Evolutionary conservation across 441 rosid genomes (phyloP).

Genomic region (Gossypium schwendimanii): DNA sequence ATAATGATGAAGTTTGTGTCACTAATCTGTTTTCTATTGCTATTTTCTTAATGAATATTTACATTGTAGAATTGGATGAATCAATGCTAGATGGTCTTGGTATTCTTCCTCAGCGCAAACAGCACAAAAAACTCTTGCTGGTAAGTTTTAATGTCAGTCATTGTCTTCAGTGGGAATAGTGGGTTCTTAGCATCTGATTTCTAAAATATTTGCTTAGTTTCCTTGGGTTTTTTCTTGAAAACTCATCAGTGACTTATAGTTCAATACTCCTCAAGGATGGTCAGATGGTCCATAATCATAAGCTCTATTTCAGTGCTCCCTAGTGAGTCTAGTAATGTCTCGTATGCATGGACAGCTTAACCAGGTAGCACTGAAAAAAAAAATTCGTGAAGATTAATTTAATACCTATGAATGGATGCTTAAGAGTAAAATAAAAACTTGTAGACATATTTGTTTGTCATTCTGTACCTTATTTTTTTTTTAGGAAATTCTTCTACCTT

Average conservation of each 20-base stretch:
- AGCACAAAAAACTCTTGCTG: slow-evolving; percentile 88
- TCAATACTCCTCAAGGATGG: background rate
- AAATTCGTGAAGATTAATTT: background rate
- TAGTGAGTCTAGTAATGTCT: background rate
- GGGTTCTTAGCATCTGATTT: background rate
- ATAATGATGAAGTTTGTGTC: slow-evolving; percentile 22
- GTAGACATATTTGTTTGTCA: background rate
- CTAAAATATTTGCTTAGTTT: background rate
- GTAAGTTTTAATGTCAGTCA: slow-evolving; percentile 39
- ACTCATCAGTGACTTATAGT: background rate
- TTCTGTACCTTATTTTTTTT: background rate
- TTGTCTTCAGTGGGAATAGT: background rate
- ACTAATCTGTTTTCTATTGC: slow-evolving; percentile 4
- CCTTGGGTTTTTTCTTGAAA: background rate
- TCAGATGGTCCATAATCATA: background rate
- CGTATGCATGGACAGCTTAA: background rate
- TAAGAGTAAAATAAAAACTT: background rate
- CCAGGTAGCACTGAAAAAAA: background rate
- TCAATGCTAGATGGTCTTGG: slow-evolving; percentile 97
- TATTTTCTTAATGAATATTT: slow-evolving; percentile 27
- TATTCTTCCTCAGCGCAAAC: slow-evolving; percentile 95
- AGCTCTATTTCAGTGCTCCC: background rate
- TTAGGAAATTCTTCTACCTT: background rate
- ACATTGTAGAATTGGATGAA: slow-evolving; percentile 77
- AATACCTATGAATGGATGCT: background rate